Base-by-base conservation (phyloP, 2,329 filamentous ascomycete species). In the Alternaria rosae region DNA sequence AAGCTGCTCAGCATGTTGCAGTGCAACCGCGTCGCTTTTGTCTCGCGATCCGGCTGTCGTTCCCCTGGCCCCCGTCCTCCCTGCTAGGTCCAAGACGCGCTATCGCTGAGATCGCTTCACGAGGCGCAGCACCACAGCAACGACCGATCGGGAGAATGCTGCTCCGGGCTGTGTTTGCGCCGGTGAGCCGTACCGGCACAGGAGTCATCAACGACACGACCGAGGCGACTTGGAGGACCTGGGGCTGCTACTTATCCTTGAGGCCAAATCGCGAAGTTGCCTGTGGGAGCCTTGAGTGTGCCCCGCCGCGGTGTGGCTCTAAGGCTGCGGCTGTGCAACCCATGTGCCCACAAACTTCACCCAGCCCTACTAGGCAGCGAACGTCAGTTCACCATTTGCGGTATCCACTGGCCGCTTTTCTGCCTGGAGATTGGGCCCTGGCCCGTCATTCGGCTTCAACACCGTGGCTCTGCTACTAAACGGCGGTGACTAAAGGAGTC, bases 351-450 rank as follows among this genome's bases (percentile, higher is more conserved):
- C 68, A 53, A 63, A 64, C 57, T 68, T 61, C 60, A 66, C 64
- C 47, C 66, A 68, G 65, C 64, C 68, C 57, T 51, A 48, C 61
- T 64, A 77, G 75, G 75, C 75, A 78, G 50, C 75, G 65, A 77
- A 71, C 69, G 25, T 61, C 42, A 56, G 66, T 70, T 71, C 70
- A 64, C 70, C 67, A 67, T 54, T 67, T 57, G 53, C 56, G 60
- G 59, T 26, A 62, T 65, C 60, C 61, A 55, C 56, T 28, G 17
- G 20, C 59, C 61, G 62, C 62, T 61, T 64, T 70, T 72, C 71
- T 75, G 73, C 71, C 73, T 75, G 63, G 64, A 60, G 55, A 50
- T 66, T 20, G 26, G 67, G 70, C 65, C 67, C 65, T 70, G 51
- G 67, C 61, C 70, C 70, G 66, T 70, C 57, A 63, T 66, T 54